These are phyloP conservation scores for Pleodorina starrii DNA, from an alignment of 139 green algal species.

Conservation along the genomic window DNA sequence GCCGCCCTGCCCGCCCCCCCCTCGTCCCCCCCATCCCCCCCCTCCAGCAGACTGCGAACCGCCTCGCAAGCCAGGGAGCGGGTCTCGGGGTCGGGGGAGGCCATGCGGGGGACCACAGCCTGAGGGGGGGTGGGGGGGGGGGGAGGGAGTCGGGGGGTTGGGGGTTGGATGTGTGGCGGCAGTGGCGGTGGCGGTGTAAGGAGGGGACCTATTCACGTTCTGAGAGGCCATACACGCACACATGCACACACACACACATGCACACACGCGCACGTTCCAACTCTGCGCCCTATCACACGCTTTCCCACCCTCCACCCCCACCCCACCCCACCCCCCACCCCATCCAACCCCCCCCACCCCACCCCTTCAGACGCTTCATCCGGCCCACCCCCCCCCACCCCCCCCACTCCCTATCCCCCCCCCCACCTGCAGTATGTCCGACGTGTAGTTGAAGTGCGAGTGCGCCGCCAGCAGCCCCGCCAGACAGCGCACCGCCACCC, in stretches of 20 bases:
- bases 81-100: conserved; percentile 62
- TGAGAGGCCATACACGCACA: too few relatives aligned
- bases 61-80: conserved; percentile 55
- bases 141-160: background rate
- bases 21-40: conserved; percentile 11
- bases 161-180: background rate
- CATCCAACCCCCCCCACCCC: background rate
- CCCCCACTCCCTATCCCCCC: background rate
- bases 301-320: too few relatives aligned
- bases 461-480: conserved; percentile 73
- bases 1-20: conserved; percentile 48
- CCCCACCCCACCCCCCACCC: background rate
- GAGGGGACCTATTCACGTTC: too few relatives aligned
- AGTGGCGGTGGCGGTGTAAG: background rate
- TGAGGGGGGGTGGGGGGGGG: conserved; percentile 4
- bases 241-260: too few relatives aligned
- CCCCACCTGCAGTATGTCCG: conserved; percentile 76
- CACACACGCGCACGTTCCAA: too few relatives aligned
- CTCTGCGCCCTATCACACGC: too few relatives aligned
- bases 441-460: conserved; percentile 92
- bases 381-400: too few relatives aligned
- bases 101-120: conserved; percentile 84
- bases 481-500: conserved; percentile 86
- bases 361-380: too few relatives aligned
- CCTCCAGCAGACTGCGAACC: conserved; percentile 58